A percentile compares a stretch with the other conserved stretches of the same genome.
phyloP scores from a whole-genome alignment of 78 protist species.

The Monosiga brevicollis region DNA sequence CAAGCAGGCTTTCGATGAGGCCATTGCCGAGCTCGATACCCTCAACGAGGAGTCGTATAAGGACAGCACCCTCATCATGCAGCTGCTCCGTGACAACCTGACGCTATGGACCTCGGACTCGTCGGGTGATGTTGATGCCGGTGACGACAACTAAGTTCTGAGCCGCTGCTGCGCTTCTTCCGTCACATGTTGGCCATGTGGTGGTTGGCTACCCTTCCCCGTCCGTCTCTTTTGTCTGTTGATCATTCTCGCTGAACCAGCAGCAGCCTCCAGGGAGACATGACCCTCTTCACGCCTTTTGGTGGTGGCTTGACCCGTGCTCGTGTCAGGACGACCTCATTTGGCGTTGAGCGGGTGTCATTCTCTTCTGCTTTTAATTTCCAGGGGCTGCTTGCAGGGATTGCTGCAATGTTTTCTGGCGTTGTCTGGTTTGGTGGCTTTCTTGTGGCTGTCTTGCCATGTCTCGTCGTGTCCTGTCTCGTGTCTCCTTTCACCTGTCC shows the following conservation, averaged over 20 bases:
- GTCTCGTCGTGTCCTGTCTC: too few species aligned
- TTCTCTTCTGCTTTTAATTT: too few species aligned
- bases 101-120: constrained; percentile 52
- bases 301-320: too few species aligned
- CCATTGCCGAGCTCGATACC: constrained; percentile 86
- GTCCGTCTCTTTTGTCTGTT: not conserved
- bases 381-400: too few species aligned
- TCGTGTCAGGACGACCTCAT: too few species aligned
- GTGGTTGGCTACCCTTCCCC: not conserved
- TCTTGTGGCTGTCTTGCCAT: too few species aligned
- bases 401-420: too few species aligned
- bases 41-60: constrained; percentile 91
- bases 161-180: not conserved
- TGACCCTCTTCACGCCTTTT: too few species aligned
- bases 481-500: too few species aligned
- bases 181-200: not conserved
- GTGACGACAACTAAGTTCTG: not conserved
- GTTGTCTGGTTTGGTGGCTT: too few species aligned
- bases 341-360: too few species aligned
- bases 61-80: constrained; percentile 95
- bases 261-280: not conserved
- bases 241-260: not conserved
- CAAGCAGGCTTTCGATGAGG: constrained; percentile 61
- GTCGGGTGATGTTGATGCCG: not conserved
- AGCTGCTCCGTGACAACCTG: constrained; percentile 95